A percentile compares a stretch with the other conserved stretches of the same genome.
phyloP scores from a whole-genome alignment of 202 grass and related monocot species.

The Sporobolus alterniflorus region DNA sequence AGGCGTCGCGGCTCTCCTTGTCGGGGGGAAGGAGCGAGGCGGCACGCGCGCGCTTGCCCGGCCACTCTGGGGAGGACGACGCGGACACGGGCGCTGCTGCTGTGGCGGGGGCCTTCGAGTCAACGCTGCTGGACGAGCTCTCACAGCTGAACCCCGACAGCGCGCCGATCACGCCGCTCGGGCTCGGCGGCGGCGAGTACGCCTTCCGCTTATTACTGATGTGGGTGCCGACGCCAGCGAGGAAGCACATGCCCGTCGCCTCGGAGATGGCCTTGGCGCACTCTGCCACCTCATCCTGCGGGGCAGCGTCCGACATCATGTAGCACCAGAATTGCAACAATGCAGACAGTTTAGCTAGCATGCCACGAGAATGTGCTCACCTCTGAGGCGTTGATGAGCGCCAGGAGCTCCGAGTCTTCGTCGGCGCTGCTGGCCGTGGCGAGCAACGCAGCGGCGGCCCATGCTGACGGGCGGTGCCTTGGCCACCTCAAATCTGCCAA shows the following conservation, averaged over 20 bases:
- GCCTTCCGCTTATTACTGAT: slow-evolving; percentile 53
- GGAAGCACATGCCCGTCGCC: slow-evolving; percentile 26
- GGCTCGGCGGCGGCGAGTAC: slow-evolving; percentile 63
- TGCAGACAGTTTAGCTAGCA: no score
- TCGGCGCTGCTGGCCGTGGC: slow-evolving; percentile 18
- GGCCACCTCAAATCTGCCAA: slow-evolving; percentile 67
- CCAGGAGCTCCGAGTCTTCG: slow-evolving; percentile 31
- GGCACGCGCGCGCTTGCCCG: slow-evolving; percentile 44
- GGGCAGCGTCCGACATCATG: neutral
- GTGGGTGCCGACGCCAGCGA: neutral
- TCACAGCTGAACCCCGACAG: slow-evolving; percentile 71
- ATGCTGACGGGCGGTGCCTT: slow-evolving; percentile 55
- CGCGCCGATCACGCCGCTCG: slow-evolving; percentile 65
- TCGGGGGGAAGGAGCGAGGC: neutral
- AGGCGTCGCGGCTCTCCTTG: slow-evolving; percentile 51
- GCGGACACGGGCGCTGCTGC: slow-evolving; percentile 18
- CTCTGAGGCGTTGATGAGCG: slow-evolving; percentile 58
- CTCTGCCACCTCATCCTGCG: slow-evolving; percentile 61
- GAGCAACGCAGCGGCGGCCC: slow-evolving; percentile 54
- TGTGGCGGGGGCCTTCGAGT: slow-evolving; percentile 7
- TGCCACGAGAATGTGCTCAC: slow-evolving; percentile 42
- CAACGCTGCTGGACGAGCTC: slow-evolving; percentile 51
- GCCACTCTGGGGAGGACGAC: slow-evolving; percentile 49
- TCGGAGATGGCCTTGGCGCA: slow-evolving; percentile 58
- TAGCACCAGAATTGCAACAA: neutral